Conservation (phyloP, 2,329 filamentous ascomycete genomes). For the Cephalotrichum gorgonifer region DNA sequence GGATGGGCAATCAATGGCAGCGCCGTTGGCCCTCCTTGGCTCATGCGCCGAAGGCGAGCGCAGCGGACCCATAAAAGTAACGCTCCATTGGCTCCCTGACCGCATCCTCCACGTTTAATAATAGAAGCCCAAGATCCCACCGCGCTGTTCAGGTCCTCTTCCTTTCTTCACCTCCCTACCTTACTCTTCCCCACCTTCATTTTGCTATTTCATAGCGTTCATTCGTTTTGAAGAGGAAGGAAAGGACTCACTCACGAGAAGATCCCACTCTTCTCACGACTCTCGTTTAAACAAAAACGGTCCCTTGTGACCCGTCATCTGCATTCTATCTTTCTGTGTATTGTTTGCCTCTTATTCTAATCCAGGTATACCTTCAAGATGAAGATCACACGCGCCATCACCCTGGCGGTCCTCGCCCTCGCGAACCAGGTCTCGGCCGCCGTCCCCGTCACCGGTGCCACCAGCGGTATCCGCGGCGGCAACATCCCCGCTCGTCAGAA, state of each 20-base stretch:
- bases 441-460: constrained; percentile 25
- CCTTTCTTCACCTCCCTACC: background rate
- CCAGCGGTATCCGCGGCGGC: constrained; percentile 26
- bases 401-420: background rate
- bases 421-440: background rate
- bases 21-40: too few species aligned
- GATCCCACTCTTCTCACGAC: background rate
- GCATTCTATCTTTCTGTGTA: background rate
- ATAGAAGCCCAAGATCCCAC: background rate
- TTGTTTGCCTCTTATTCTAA: background rate
- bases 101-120: background rate
- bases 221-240: background rate
- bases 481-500: constrained; percentile 33
- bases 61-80: background rate
- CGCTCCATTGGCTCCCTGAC: background rate
- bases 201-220: background rate
- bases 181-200: background rate
- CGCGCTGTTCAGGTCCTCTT: background rate
- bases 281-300: background rate
- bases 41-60: too few species aligned
- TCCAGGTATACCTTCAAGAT: background rate
- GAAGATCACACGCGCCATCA: background rate
- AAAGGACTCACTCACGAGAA: background rate
- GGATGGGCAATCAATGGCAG: too few species aligned
- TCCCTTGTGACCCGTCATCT: background rate